Evolutionary conservation across 441 rosid species (phyloP).

Genomic region (Sinapis alba): DNA sequence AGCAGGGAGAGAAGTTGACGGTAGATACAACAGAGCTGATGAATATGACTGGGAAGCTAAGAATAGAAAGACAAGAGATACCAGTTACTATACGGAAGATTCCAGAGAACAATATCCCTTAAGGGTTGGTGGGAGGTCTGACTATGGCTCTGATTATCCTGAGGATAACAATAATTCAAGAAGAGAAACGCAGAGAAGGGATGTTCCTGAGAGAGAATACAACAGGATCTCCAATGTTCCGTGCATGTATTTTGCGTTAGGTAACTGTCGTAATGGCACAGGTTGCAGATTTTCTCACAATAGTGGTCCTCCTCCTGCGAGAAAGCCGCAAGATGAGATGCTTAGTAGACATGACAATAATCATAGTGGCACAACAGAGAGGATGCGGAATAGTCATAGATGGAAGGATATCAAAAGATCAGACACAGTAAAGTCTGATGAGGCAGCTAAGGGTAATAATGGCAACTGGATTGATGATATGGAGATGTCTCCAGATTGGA

Average conservation of each 20-base stretch:
- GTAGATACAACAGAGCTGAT: slow-evolving; percentile 82
- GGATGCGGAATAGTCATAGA: slow-evolving; percentile 49
- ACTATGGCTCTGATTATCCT: slow-evolving; percentile 49
- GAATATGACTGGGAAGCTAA: slow-evolving; percentile 65
- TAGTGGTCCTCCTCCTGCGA: slow-evolving; percentile 41
- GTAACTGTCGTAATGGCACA: slow-evolving; percentile 78
- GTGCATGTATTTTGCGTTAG: slow-evolving; percentile 73
- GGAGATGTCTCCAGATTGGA: slow-evolving; percentile 97
- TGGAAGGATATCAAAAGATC: slow-evolving; percentile 45
- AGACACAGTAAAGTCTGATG: slow-evolving; percentile 39
- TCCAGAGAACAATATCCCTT: slow-evolving; percentile 47
- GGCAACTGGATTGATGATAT: slow-evolving; percentile 65
- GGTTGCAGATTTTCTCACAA: slow-evolving; percentile 76
- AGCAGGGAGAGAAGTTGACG: slow-evolving; percentile 72
- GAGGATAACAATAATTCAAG: slow-evolving; percentile 49
- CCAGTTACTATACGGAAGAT: slow-evolving; percentile 13
- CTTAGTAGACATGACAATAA: slow-evolving; percentile 39
- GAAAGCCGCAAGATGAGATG: slow-evolving; percentile 49
- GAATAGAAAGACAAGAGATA: slow-evolving; percentile 47
- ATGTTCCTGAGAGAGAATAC: slow-evolving; percentile 53
- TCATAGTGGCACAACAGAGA: slow-evolving; percentile 45
- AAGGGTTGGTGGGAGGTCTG: slow-evolving; percentile 51
- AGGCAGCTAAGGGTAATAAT: slow-evolving; percentile 42
- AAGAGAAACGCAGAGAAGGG: slow-evolving; percentile 46
- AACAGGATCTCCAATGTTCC: slow-evolving; percentile 56